Evolutionary conservation across 352 stramenopile genomes (phyloP), one percentile per base, ranked within the genome.

Genomic region (Pilasporangium apinafurcum): DNA sequence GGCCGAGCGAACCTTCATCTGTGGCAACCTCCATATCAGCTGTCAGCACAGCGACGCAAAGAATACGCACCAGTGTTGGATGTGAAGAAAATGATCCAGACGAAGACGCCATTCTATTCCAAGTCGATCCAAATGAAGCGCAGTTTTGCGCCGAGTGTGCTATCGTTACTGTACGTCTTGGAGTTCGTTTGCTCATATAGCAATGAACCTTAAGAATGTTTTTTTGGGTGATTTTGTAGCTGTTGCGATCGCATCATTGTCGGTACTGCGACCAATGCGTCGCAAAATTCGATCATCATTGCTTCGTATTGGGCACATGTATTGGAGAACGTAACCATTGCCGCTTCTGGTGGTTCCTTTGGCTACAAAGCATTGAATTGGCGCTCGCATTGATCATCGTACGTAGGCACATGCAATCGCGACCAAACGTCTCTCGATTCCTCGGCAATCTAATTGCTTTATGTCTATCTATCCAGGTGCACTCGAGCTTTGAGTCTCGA

Each of bases 231-330:
- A 25, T 5, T 32, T 20, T 41, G 21, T 44, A 72, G 55, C 90
- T 86, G 3, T 52, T 96, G 20, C 78, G 91, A 5, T 68, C 84
- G 0, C 84, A 96, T 39, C 89, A 96, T 52, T 97, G 88, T 64
- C 54, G 56, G 10, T 53, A 52, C 20, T 97, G 86, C 49, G 57
- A 77, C 36, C 34, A 37, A 16, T 97, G 84, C 57, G 81, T 97
- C 16, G 79, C 83, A 7, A 95, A 65, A 2, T 97, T 96, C 56
- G 88, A 97, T 57, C 92, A 97, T 59, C 90, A 96, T 61, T 98
- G 92, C 59, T 48, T 76, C 21, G 65, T 96, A 14, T 50, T 96
- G 8, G 82, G 67, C 18, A 95, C 83, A 14, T 95, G 84, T 55
- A 83, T 97, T 31, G 86, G 89, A 8, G 86, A 97, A 58, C 37